These are phyloP conservation scores for Tolypocladium guangdongense DNA, from an alignment of 2,329 filamentous ascomycete genomes.

Conservation along the genomic window DNA sequence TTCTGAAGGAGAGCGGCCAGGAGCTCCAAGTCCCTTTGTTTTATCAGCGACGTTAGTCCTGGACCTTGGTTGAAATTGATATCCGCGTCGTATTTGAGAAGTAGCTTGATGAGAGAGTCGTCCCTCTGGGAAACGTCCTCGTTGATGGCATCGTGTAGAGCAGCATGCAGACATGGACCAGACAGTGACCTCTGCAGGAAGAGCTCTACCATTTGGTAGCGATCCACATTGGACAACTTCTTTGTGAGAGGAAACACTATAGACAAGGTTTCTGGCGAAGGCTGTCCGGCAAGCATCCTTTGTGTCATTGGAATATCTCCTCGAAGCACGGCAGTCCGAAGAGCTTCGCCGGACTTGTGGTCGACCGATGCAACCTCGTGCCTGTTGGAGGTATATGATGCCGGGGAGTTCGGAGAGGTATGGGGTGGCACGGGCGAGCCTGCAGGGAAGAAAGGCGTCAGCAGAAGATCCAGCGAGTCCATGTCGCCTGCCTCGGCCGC, in stretches of 20 bases:
- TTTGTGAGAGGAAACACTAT: constrained; percentile 37
- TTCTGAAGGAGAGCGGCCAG: constrained; percentile 34
- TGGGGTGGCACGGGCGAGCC: constrained; percentile 5
- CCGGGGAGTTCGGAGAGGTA: constrained; percentile 2
- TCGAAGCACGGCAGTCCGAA: constrained; percentile 36
- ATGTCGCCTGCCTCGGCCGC: constrained; percentile 37
- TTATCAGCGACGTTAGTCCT: constrained; percentile 36
- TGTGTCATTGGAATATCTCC: constrained; percentile 33
- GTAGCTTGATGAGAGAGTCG: constrained; percentile 37
- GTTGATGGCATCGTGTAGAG: constrained; percentile 41
- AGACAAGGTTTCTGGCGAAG: constrained; percentile 34
- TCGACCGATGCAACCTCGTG: constrained; percentile 43
- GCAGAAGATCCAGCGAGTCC: constrained; percentile 35
- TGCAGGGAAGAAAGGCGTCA: constrained; percentile 35
- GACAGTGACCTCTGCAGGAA: constrained; percentile 39
- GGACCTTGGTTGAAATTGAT: constrained; percentile 42
- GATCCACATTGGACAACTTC: constrained; percentile 28
- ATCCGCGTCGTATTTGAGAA: constrained; percentile 41
- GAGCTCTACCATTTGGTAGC: constrained; percentile 36
- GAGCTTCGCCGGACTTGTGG: constrained; percentile 37
- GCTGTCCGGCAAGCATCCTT: constrained; percentile 34
- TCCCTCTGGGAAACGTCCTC: constrained; percentile 37
- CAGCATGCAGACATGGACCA: constrained; percentile 33
- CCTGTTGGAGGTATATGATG: constrained; percentile 23
- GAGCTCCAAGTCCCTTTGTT: constrained; percentile 34